Evolutionary conservation across 805 yeast species (phyloP), one percentile per base, ranked within the genome.

Genomic region (Saccharomycopsis synnaedendra): DNA sequence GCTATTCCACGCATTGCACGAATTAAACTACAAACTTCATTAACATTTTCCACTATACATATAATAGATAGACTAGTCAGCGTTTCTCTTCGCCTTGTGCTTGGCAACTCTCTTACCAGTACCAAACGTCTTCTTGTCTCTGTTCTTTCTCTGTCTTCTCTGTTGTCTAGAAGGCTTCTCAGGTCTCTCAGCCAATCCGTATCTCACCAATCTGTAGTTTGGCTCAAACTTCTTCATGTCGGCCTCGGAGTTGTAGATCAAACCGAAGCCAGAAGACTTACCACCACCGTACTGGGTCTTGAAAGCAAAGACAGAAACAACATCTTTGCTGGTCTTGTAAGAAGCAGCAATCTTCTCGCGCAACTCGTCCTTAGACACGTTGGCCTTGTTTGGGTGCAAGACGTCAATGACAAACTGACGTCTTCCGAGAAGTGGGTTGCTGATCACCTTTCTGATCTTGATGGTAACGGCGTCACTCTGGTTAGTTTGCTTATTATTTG

Each of bases 241-340:
- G 64, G 94, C 96, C 66, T 79, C 86, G 64, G 95, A 85, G 84
- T 87, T 90, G 90, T 93, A 93, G 67, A 93, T 85, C 70, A 93
- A 80, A 75, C 97, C 99, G 76, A 93, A 93, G 71, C 99, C 99
- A 60, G 96, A 83, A 60, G 98, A 86, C 76, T 86, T 90, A 69
- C 97, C 96, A 75, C 99, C 99, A 86, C 99, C 99, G 74, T 78
- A 93, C 75, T 87, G 94, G 66, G 97, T 93, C 82, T 95, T 85
- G 95, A 93, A 86, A 72, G 97, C 97, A 69, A 93, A 93, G 63
- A 90, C 98, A 59, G 97, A 89, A 58, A 86, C 89, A 65, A 90
- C 83, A 64, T 85, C 94, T 78, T 85, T 85, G 67, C 85, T 94
- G 67, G 88, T 75, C 78, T 85, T 85, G 93, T 86, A 86, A 65